Evolutionary conservation across 2,329 filamentous ascomycete genomes (phyloP), one percentile per base, ranked within the genome.

Genomic region (Lecanosticta acicola): DNA sequence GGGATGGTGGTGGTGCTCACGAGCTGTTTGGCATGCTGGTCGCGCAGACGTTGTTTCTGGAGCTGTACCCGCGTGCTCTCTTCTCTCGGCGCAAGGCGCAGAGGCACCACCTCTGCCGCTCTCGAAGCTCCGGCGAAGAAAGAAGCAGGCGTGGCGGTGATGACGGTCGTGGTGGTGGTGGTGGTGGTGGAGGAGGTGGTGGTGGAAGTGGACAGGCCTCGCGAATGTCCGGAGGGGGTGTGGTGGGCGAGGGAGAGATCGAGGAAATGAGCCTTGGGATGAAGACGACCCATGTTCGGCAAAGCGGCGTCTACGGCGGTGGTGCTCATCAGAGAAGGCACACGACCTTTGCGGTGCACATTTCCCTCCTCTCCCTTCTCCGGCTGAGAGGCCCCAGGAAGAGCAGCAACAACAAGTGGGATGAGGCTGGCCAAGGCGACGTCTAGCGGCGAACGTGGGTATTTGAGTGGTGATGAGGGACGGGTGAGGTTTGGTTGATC

Each of bases 11-110:
- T 5, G 37, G 50, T 55, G 50, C 50, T 59, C 46, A 61, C 54
- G 29, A 55, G 34, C 18, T 53, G 50, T 45, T 45, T 51, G 20
- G 47, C 48, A 45, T 59, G 47, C 46, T 60, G 50, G 46, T 59
- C 46, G 40, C 57, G 46, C 32, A 60, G 37, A 33, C 54, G 46
- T 47, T 64, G 60, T 41, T 48, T 45, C 49, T 63, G 61, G 36
- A 64, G 55, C 24, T 61, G 58, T 4, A 61, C 52, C 40, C 59
- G 45, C 3, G 60, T 63, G 9, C 49, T 54, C 8, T 62, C 59
- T 24, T 60, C 59, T 19, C 46, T 35, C 9, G 56, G 55, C 9
- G 50, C 49, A 35, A 59, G 39, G 16, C 45, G 49, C 43, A 56
- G 39, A 24, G 50, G 46, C 10, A 50, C 41, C 29, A 50, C 41